phyloP scores from a whole-genome alignment of 2,329 filamentous ascomycete species.

The Diplodia mutila region DNA sequence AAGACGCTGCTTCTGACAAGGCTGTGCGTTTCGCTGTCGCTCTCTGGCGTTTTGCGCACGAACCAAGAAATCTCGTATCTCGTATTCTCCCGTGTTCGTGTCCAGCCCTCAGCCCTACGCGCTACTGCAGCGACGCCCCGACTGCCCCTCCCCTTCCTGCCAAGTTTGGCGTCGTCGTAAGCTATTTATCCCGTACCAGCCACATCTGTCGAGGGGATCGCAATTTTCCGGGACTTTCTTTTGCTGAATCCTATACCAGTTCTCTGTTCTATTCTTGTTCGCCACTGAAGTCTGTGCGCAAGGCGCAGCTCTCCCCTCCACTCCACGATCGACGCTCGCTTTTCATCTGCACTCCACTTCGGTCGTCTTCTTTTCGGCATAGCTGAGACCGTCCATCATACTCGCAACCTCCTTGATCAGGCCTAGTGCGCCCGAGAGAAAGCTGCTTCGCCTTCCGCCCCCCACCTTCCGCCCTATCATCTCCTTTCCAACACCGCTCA shows the following conservation, averaged over 20 bases:
- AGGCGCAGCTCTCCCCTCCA: background rate
- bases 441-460: background rate
- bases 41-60: too few relatives aligned
- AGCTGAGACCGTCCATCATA: background rate
- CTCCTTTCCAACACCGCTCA: background rate
- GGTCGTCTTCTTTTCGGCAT: background rate
- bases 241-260: background rate
- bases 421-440: background rate
- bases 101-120: slow-evolving; percentile 7
- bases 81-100: background rate
- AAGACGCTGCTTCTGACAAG: background rate
- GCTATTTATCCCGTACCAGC: background rate
- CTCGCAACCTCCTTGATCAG: background rate
- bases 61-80: too few relatives aligned
- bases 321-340: background rate
- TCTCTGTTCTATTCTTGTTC: background rate
- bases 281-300: background rate
- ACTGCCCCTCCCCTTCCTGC: too few relatives aligned
- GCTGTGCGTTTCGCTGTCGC: background rate
- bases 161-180: background rate
- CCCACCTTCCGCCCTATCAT: background rate
- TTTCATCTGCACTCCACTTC: too few relatives aligned
- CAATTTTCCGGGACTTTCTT: background rate
- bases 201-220: background rate
- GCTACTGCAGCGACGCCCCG: background rate